Evolutionary conservation across 306 rosid genomes (phyloP), one percentile per base, ranked within the genome.

Genomic region (Albizia julibrissin): DNA sequence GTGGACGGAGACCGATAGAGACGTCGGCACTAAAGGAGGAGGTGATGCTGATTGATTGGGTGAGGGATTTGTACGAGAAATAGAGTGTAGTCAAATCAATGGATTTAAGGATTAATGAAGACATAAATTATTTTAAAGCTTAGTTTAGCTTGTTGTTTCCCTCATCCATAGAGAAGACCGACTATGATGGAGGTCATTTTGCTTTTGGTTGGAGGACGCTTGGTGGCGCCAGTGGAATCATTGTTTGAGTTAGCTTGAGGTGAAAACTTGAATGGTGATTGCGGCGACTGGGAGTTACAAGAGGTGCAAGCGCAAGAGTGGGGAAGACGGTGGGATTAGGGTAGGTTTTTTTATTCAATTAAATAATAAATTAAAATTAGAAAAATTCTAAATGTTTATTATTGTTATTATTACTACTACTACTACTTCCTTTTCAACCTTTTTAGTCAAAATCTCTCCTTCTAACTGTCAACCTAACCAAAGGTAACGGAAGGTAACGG

Each of bases 101-200:
- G 70, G 98, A 95, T 85, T 14, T 9, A 24, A 87, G 92, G 79
- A 81, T 93, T 6, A 42, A 78, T 39, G 93, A 67, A 31, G 96
- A 92, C 59, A 86, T 92, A 89, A 83, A 77, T 76, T 87, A 76
- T 85, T 27, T 78, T 93, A 87, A 95, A 95, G 87, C 97, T 95
- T 83, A 97, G 99, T 22, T 80, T 95, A 80, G 88, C 94, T 82
- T 91, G 95, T 83, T 95, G 98, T 80, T 97, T 92, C 77, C 98
- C 97, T 13, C 89, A 92, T 39, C 98, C 99, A 0, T 86, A 33
- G 47, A 87, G 90, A 46, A 87, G 99, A 74, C 99, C 98, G 4
- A 87, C 81, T 42, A 93, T 95, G 94, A 89, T 80, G 79, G 99
- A 95, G 49, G 91, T 95, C 26, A 88, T 87, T 26, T 88, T 89